Evolutionary conservation across 2,329 filamentous ascomycete species (phyloP), one percentile per base, ranked within the genome.

Genomic region (Microdochium nivale): DNA sequence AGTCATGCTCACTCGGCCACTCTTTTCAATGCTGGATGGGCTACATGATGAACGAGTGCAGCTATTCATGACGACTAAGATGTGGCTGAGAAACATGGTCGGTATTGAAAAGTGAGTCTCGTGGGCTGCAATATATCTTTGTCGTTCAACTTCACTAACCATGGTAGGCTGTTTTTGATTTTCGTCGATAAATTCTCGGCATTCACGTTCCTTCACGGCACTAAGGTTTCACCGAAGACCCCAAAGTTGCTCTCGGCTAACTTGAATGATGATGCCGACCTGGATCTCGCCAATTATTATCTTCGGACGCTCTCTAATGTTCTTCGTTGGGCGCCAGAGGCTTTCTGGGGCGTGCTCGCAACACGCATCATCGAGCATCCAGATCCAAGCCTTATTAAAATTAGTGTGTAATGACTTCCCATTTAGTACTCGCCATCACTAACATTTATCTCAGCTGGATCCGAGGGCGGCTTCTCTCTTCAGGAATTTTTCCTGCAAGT

Each of bases 11-110:
- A 86, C 86, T 5, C 81, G 90, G 49, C 92, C 92, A 1, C 68
- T 96, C 19, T 86, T 96, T 56, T 70, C 95, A 11, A 77, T 95
- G 56, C 73, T 97, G 25, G 92, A 97, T 66, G 79, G 85, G 1
- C 73, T 97, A 1, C 70, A 80, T 19, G 85, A 91, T 53, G 84
- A 89, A 54, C 77, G 80, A 21, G 86, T 83, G 2, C 87, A 91
- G 59, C 72, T 87, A 14, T 89, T 86, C 55, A 86, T 90, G 68
- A 86, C 87, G 25, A 82, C 89, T 37, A 86, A 86, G 59, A 83
- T 80, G 48, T 96, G 92, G 91, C 74, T 97, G 3, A 86, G 87
- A 59, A 84, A 66, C 52, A 75, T 83, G 60, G 67, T 81, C 52
- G 80, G 81, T 2, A 76, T 84, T 56, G 81, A 86, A 56, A 81